phyloP scores from a whole-genome alignment of 257 asterid species.

The Coffea canephora region DNA sequence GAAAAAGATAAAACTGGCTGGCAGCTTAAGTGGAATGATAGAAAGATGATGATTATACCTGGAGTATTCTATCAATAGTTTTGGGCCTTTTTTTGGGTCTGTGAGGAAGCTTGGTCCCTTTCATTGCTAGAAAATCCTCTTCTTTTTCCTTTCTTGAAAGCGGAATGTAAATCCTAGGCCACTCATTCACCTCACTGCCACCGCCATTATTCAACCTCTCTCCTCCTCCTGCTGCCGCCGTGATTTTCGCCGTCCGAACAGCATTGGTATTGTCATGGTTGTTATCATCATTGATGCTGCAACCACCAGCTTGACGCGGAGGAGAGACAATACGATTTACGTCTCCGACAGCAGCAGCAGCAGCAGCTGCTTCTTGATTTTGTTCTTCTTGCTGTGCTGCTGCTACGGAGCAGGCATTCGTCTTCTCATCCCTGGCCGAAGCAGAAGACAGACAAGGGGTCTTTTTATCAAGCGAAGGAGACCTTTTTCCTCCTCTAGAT shows the following conservation, averaged over 20 bases:
- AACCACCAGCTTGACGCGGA: conserved; percentile 9
- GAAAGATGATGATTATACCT: conserved; percentile 27
- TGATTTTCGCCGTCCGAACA: conserved; percentile 14
- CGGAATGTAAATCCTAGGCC: conserved; percentile 67
- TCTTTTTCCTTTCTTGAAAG: conserved; percentile 78
- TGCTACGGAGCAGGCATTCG: conserved; percentile 14
- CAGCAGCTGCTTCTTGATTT: conserved; percentile 2
- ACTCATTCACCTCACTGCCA: conserved; percentile 28
- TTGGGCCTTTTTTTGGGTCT: conserved; percentile 88
- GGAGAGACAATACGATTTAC: conserved; percentile 8
- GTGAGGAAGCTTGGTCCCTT: conserved; percentile 84
- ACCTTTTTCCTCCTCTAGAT: conserved; percentile 27
- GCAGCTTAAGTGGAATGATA: neutral
- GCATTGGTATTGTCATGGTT: neutral
- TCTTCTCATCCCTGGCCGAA: conserved; percentile 15
- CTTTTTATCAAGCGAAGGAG: conserved; percentile 19
- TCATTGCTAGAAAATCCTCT: conserved; percentile 78
- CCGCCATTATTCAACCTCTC: conserved; percentile 38
- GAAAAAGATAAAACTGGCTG: neutral
- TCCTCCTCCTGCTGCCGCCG: conserved; percentile 51
- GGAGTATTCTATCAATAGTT: conserved; percentile 51
- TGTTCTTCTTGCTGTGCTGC: conserved; percentile 5
- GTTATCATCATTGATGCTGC: conserved; percentile 5
- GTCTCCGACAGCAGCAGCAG: neutral
- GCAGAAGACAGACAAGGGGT: neutral